Conservation (phyloP, 768 basidiomycete genomes). For the Chlorophyllum brunneum region DNA sequence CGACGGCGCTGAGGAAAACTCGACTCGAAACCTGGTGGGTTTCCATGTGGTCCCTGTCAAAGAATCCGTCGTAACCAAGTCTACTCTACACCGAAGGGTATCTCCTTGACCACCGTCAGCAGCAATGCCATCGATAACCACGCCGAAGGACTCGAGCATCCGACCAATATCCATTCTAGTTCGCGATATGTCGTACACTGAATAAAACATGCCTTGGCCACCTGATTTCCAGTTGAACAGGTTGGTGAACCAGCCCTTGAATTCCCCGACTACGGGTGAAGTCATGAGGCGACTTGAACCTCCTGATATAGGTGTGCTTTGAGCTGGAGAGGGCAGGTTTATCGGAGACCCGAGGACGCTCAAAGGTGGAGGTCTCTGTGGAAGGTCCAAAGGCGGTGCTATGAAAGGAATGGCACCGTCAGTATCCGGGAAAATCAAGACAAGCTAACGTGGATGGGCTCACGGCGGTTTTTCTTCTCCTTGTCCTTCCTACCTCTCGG, state of each 20-base stretch:
- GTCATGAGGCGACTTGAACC: slow-evolving; percentile 34
- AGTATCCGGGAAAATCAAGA: background rate
- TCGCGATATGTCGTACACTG: slow-evolving; percentile 46
- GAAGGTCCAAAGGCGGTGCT: slow-evolving; percentile 59
- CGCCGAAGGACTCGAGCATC: slow-evolving; percentile 63
- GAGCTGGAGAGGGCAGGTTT: slow-evolving; percentile 26
- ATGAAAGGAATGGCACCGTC: background rate
- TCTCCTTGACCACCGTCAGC: slow-evolving; percentile 21
- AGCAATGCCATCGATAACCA: slow-evolving; percentile 39
- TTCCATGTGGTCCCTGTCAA: slow-evolving; percentile 54
- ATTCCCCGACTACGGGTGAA: slow-evolving; percentile 76
- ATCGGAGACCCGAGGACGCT: slow-evolving; percentile 37
- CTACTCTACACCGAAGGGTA: slow-evolving; percentile 45
- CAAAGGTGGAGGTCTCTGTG: slow-evolving; percentile 45
- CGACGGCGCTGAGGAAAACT: slow-evolving; percentile 42
- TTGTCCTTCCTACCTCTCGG: slow-evolving; percentile 41
- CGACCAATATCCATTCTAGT: slow-evolving; percentile 65
- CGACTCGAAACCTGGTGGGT: slow-evolving; percentile 79
- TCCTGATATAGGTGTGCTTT: slow-evolving; percentile 1
- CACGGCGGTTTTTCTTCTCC: slow-evolving; percentile 55
- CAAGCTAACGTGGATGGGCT: slow-evolving; percentile 21
- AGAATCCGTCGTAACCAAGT: slow-evolving; percentile 39
- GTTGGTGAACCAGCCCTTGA: slow-evolving; percentile 93
- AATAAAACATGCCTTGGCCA: slow-evolving; percentile 49
- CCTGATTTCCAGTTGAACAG: slow-evolving; percentile 89